Percentiles rank a stretch among this genome's conserved stretches.
Conservation (phyloP, 306 rosid species). For the apple (Malus domestica) region DNA sequence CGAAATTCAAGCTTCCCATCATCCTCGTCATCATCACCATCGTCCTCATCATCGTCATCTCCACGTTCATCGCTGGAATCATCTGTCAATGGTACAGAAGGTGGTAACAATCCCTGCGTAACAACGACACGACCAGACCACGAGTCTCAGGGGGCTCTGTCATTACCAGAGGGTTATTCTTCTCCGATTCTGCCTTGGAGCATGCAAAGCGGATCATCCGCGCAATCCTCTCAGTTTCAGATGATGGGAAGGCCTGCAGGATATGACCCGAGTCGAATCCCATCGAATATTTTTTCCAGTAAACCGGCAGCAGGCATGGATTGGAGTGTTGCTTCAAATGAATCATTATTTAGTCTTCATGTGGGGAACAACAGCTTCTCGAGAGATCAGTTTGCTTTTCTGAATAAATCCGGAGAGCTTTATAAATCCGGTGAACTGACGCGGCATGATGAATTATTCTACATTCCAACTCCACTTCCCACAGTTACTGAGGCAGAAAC, state of each 20-base stretch:
- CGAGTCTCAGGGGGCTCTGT: background rate
- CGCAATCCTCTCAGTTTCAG: conserved; percentile 28
- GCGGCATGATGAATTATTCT: conserved; percentile 16
- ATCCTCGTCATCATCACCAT: conserved; percentile 20
- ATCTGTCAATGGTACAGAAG: conserved; percentile 4
- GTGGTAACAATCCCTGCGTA: background rate
- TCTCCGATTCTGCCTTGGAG: conserved; percentile 34
- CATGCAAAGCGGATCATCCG: conserved; percentile 17
- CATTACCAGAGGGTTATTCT: conserved; percentile 5
- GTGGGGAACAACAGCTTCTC: conserved; percentile 56
- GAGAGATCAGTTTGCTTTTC: conserved; percentile 21
- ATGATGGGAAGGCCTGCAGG: conserved; percentile 10
- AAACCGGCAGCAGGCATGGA: conserved; percentile 37
- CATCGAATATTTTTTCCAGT: conserved; percentile 34
- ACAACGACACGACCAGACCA: conserved; percentile 6
- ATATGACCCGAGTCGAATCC: conserved; percentile 57
- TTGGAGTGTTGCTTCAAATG: conserved; percentile 70
- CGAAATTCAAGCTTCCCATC: conserved; percentile 6
- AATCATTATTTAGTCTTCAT: conserved; percentile 62
- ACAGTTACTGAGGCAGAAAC: conserved; percentile 4
- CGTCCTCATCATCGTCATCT: conserved; percentile 31
- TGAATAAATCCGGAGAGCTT: conserved; percentile 13
- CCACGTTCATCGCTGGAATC: conserved; percentile 23
- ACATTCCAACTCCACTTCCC: conserved; percentile 14
- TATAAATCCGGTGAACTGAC: conserved; percentile 35